Evolutionary conservation across 768 basidiomycete species (phyloP).

Genomic region (Tulasnella calospora): DNA sequence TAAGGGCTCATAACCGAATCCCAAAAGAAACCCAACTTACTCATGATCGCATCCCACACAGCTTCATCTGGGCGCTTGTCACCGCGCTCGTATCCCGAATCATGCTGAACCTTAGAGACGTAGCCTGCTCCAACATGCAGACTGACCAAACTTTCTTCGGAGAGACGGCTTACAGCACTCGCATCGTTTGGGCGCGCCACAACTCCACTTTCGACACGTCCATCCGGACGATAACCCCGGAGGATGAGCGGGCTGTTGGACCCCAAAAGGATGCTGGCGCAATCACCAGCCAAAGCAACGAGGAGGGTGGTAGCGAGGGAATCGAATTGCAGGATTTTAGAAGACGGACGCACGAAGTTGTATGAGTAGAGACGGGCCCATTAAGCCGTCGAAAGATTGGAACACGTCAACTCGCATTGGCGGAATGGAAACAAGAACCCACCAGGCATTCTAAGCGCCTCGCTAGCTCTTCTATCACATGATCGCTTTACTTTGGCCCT

Average conservation of each 20-base stretch:
- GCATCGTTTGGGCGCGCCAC: background rate
- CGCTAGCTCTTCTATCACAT: background rate
- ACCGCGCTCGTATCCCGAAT: slow-evolving; percentile 10
- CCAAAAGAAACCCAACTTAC: background rate
- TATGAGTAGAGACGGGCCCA: background rate
- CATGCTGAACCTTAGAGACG: background rate
- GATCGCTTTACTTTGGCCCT: background rate
- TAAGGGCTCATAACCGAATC: background rate
- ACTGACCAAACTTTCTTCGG: background rate
- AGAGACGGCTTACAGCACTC: background rate
- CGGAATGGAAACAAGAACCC: background rate
- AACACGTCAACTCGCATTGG: no score
- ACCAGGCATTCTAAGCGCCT: background rate
- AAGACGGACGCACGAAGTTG: background rate
- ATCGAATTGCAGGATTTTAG: background rate
- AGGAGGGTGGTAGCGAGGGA: background rate
- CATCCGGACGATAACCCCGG: background rate
- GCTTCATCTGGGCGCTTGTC: slow-evolving; percentile 10
- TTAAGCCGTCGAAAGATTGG: background rate
- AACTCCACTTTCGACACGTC: background rate
- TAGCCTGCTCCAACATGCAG: background rate
- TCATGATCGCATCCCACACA: background rate
- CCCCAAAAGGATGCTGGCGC: background rate
- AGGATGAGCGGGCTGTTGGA: background rate
- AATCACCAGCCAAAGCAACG: background rate